Conservation (phyloP, 768 basidiomycete genomes). For the Crucibulum laeve region DNA sequence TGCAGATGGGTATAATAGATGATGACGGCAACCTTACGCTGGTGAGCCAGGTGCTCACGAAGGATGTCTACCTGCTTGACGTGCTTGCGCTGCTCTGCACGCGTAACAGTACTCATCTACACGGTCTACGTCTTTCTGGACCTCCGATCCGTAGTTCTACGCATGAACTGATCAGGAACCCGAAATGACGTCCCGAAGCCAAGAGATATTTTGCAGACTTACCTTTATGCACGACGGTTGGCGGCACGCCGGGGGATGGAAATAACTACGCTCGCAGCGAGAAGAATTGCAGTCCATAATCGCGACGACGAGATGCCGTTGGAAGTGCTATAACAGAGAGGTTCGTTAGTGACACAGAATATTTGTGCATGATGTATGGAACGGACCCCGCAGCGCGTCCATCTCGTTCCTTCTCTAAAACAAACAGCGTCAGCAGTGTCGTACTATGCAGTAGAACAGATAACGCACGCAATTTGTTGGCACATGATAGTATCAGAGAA, state of each 20-base stretch:
- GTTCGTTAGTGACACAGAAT: slow-evolving; percentile 8
- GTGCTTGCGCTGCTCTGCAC: slow-evolving; percentile 56
- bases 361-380: slow-evolving; percentile 5
- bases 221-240: slow-evolving; percentile 54
- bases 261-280: slow-evolving; percentile 59
- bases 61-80: slow-evolving; percentile 21
- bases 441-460: not conserved
- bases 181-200: not conserved
- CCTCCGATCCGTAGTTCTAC: slow-evolving; percentile 65
- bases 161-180: not conserved
- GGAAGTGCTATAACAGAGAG: slow-evolving; percentile 56
- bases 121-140: slow-evolving; percentile 64
- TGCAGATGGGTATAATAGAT: not conserved
- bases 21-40: not conserved
- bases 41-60: not conserved
- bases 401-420: slow-evolving; percentile 70
- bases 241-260: slow-evolving; percentile 55
- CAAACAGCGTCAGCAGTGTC: not conserved
- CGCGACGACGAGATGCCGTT: slow-evolving; percentile 68
- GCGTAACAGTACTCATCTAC: slow-evolving; percentile 71
- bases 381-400: slow-evolving; percentile 66
- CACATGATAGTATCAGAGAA: slow-evolving; percentile 46
- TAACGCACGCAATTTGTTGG: slow-evolving; percentile 68
- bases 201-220: slow-evolving; percentile 17
- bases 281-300: slow-evolving; percentile 70